These are phyloP conservation scores for Capsicum pubescens DNA, from an alignment of 257 asterid genomes.

Conservation along the genomic window DNA sequence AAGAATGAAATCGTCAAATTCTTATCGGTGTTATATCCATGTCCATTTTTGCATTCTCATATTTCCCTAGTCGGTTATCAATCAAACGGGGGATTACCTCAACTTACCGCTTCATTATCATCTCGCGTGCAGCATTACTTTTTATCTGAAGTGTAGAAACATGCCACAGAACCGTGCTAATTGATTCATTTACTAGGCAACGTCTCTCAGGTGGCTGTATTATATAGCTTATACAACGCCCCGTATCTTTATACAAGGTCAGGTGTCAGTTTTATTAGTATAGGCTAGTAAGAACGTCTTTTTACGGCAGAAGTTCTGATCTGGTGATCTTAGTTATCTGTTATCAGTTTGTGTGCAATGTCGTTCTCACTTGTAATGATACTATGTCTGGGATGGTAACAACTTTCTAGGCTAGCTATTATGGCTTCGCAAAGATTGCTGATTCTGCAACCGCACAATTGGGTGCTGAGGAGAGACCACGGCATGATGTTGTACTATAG, in stretches of 20 bases:
- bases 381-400: conserved; percentile 26
- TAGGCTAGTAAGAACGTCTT: not conserved
- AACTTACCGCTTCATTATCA: not conserved
- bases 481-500: conserved; percentile 93
- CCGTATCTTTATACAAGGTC: not conserved
- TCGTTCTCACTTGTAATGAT: conserved; percentile 27
- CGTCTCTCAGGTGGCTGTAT: not conserved
- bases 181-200: not conserved
- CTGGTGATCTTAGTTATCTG: not conserved
- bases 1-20: not conserved
- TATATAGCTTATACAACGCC: not conserved
- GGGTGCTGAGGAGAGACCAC: conserved; percentile 79
- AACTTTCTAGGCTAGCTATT: conserved; percentile 73
- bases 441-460: conserved; percentile 88
- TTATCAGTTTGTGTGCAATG: not conserved
- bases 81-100: not conserved
- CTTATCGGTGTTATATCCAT: not conserved
- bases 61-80: not conserved
- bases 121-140: not conserved
- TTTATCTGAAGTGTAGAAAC: not conserved
- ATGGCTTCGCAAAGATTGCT: conserved; percentile 88
- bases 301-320: not conserved
- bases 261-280: not conserved
- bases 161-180: not conserved
- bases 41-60: not conserved